Conservation (phyloP, 2,329 filamentous ascomycete genomes). For the Berkeleyomyces rouxiae region DNA sequence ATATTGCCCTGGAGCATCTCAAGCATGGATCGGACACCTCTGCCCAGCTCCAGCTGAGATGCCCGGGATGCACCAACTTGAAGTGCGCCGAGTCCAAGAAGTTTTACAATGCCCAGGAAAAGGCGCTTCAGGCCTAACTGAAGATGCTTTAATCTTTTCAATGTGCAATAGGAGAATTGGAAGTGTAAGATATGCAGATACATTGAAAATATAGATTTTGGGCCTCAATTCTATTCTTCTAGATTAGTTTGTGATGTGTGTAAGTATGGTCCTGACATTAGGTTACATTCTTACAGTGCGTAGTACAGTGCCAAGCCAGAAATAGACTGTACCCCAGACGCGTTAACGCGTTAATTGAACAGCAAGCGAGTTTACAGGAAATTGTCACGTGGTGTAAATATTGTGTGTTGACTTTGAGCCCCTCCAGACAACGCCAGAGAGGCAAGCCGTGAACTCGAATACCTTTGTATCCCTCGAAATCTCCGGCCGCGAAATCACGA, state of each 20-base stretch:
- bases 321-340: background rate
- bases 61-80: slow-evolving; percentile 84
- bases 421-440: background rate
- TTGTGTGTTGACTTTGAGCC: background rate
- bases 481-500: too few species aligned
- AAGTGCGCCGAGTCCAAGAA: slow-evolving; percentile 64
- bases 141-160: background rate
- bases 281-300: background rate
- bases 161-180: background rate
- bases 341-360: slow-evolving; percentile 6
- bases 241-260: background rate
- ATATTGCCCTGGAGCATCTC: slow-evolving; percentile 70
- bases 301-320: background rate
- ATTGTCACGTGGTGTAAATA: background rate
- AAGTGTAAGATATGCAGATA: background rate
- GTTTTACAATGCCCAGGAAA: slow-evolving; percentile 31
- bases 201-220: background rate
- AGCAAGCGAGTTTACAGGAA: slow-evolving; percentile 1
- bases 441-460: too few species aligned
- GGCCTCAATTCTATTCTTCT: background rate
- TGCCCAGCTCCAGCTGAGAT: slow-evolving; percentile 74
- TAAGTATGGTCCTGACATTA: background rate
- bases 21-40: slow-evolving; percentile 51
- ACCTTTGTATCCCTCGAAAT: too few species aligned
- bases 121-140: background rate